phyloP scores from a whole-genome alignment of 148 eudicot genomes.

The Hydrangea macrophylla region DNA sequence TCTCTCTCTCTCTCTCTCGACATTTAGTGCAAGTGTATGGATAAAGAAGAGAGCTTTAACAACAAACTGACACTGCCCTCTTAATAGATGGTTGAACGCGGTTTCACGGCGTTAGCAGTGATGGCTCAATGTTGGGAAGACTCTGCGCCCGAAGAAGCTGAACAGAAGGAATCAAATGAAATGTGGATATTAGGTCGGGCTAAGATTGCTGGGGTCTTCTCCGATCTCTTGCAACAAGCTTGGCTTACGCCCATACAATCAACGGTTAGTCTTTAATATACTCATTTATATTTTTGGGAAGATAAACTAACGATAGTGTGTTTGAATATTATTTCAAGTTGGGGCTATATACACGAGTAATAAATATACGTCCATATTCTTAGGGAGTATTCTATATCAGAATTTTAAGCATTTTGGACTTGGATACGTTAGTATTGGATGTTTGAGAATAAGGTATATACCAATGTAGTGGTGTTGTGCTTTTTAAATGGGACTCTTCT shows the following conservation, averaged over 20 bases:
- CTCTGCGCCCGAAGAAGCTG: slow-evolving; percentile 47
- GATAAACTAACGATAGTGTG: background rate
- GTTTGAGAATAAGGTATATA: too few species aligned
- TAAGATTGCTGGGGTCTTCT: slow-evolving; percentile 52
- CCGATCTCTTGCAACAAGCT: slow-evolving; percentile 62
- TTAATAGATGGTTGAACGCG: slow-evolving; percentile 53
- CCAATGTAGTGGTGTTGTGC: too few species aligned
- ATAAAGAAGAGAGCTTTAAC: background rate
- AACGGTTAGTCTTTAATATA: slow-evolving; percentile 38
- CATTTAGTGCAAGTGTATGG: too few species aligned
- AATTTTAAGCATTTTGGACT: too few species aligned
- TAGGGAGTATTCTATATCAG: too few species aligned
- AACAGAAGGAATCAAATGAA: slow-evolving; percentile 29
- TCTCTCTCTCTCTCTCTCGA: too few species aligned
- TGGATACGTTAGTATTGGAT: too few species aligned
- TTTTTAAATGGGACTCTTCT: too few species aligned
- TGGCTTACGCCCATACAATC: slow-evolving; percentile 51
- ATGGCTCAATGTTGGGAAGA: slow-evolving; percentile 73
- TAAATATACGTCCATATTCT: background rate
- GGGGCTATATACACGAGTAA: background rate
- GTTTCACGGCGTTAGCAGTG: slow-evolving; percentile 63
- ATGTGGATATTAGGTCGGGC: slow-evolving; percentile 42
- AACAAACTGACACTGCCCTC: slow-evolving; percentile 2
- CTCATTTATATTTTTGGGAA: background rate
- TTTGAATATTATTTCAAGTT: background rate